Evolutionary conservation across 306 rosid genomes (phyloP), one percentile per base, ranked within the genome.

Genomic region (Cicer yamashitae): DNA sequence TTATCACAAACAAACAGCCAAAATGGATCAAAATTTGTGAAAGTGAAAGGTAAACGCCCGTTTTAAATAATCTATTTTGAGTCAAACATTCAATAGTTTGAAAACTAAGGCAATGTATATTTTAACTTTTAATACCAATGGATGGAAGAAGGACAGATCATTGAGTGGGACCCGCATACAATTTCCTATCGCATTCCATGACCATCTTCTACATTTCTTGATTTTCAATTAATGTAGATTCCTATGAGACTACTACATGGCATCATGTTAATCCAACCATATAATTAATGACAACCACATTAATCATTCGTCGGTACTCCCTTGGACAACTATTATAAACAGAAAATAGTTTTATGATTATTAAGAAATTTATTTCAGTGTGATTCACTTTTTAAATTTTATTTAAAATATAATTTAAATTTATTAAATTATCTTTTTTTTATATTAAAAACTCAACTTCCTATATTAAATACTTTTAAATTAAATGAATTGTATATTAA

Each of bases 21-120:
- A 66, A 71, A 25, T 8, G 2, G 67, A 70, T 51, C n/a, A 17
- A 74, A 7, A 57, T 15, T 56, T 40, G 4, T 6, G 52, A 69
- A 11, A n/a, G 34, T 5, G 41, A 73, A 68, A 72, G 25, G 77
- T 50, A 77, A 67, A 72, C 74, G 69, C 68, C 17, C 52, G 34
- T 61, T 45, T 67, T 52, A 20, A 71, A 80, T 60, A 34, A 60
- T 40, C 30, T 67, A 41, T 66, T 4, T 40, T 10, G 7, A 62
- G 81, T 83, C 86, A 74, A 74, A 6, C 62, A 82, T 51, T 70
- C 78, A 79, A 83, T 54, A 47, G 70, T 47, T 71, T 64, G 18
- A 58, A 69, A 45, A 68, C 60, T 39, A 78, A 62, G 76, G 78
- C 70, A 79, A 37, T 17, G 10, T 1, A n/a, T 58, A 58, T 58